Evolutionary conservation across 352 stramenopile genomes (phyloP).

Genomic region (Phytophthora constricta): DNA sequence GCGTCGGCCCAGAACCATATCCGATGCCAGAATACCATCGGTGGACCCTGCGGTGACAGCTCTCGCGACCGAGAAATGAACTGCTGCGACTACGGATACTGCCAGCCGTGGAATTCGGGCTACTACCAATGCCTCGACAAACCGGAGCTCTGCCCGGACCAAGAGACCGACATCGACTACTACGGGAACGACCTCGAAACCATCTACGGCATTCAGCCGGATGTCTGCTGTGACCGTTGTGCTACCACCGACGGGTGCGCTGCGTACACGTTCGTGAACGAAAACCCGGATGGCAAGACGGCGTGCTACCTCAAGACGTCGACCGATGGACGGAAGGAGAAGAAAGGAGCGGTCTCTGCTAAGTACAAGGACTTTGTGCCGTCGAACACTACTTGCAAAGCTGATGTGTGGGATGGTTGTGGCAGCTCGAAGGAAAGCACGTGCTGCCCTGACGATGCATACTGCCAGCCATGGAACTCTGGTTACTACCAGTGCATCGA

Average conservation of each 20-base stretch:
- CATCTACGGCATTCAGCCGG: conserved; percentile 48
- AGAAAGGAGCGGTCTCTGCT: conserved; percentile 43
- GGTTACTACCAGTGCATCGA: conserved; percentile 64
- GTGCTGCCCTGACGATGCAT: conserved; percentile 43
- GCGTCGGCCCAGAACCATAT: conserved; percentile 45
- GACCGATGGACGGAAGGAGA: conserved; percentile 28
- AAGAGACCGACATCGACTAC: conserved; percentile 68
- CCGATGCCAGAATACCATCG: conserved; percentile 56
- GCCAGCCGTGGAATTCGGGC: conserved; percentile 64
- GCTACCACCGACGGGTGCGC: conserved; percentile 44
- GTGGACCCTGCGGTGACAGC: conserved; percentile 34
- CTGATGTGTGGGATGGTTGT: conserved; percentile 20
- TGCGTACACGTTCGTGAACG: conserved; percentile 69
- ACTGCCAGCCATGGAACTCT: conserved; percentile 64
- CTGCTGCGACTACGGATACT: conserved; percentile 60
- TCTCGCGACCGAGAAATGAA: conserved; percentile 41
- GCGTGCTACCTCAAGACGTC: conserved; percentile 66
- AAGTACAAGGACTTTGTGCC: conserved; percentile 28
- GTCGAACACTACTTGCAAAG: conserved; percentile 11
- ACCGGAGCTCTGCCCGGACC: conserved; percentile 43
- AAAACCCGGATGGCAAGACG: conserved; percentile 56
- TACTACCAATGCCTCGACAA: conserved; percentile 71
- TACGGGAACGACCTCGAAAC: conserved; percentile 53
- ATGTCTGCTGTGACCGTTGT: conserved; percentile 51
- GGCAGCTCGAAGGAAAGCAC: conserved; percentile 19